phyloP scores from a whole-genome alignment of 2,329 filamentous ascomycete species.

The Cladophialophora chaetospira region DNA sequence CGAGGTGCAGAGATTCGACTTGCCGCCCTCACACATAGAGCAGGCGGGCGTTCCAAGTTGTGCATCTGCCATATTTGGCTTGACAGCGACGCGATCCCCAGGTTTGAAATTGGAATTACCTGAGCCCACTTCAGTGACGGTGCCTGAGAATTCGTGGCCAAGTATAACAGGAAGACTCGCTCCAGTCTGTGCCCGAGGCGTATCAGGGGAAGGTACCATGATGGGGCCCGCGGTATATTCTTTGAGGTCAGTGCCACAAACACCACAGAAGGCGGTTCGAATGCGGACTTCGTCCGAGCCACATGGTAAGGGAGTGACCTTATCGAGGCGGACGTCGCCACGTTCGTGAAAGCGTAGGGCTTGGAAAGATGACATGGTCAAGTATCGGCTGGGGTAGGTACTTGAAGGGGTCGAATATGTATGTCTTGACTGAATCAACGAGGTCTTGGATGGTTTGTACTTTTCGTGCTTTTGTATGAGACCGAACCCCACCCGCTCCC shows the following conservation, averaged over 20 bases:
- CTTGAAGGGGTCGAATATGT: not conserved
- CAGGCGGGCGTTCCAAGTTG: not conserved
- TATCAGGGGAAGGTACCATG: not conserved
- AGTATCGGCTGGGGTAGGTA: not conserved
- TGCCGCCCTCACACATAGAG: not conserved
- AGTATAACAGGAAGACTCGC: constrained; percentile 53
- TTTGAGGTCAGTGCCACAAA: constrained; percentile 6
- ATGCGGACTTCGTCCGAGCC: constrained; percentile 4
- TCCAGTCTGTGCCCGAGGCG: constrained; percentile 39
- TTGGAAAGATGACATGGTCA: not conserved
- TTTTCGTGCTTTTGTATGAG: too few species aligned
- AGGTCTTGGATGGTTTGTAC: not conserved
- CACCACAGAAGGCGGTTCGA: not conserved
- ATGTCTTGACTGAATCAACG: not conserved
- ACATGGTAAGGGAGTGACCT: not conserved
- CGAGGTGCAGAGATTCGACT: constrained; percentile 3
- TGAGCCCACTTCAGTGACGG: constrained; percentile 37
- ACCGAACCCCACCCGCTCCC: too few species aligned
- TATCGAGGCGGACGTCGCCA: not conserved
- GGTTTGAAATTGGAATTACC: not conserved
- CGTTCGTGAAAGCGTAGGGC: not conserved
- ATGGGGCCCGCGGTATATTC: constrained; percentile 3
- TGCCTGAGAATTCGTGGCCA: constrained; percentile 55
- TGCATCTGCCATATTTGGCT: not conserved
- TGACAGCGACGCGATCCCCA: constrained; percentile 7